Evolutionary conservation across 441 rosid genomes (phyloP).

Genomic region (Adansonia grandidieri): DNA sequence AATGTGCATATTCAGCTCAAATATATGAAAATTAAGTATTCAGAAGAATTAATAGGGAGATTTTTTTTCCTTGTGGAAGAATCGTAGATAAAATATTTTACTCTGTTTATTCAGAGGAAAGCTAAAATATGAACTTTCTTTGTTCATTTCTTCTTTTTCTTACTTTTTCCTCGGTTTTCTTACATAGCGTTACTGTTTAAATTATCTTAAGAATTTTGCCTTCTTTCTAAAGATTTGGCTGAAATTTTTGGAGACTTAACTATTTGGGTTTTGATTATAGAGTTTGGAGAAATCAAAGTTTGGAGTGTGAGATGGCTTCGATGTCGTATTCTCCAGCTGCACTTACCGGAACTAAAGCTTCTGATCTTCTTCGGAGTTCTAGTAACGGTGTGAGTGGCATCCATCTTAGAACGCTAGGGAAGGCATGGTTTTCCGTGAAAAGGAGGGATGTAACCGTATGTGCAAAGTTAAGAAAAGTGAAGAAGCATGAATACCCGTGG

Average conservation of each 20-base stretch:
- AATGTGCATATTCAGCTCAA: too few species aligned
- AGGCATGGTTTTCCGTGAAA: constrained; percentile 41
- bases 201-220: neutral
- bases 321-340: constrained; percentile 55
- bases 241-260: constrained; percentile 25
- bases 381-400: constrained; percentile 52
- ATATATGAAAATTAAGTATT: too few species aligned
- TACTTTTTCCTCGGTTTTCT: neutral
- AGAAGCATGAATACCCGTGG: constrained; percentile 90
- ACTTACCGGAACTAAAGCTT: constrained; percentile 56
- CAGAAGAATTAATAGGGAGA: too few species aligned
- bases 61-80: too few species aligned
- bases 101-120: neutral
- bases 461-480: constrained; percentile 71
- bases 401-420: constrained; percentile 59
- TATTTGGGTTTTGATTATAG: constrained; percentile 34
- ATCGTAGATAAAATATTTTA: neutral
- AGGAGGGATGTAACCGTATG: constrained; percentile 43
- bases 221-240: neutral
- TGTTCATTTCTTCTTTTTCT: neutral
- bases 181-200: neutral
- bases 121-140: neutral
- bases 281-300: constrained; percentile 26
- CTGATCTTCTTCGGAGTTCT: constrained; percentile 84
- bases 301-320: constrained; percentile 55